These are phyloP conservation scores for Sphagnum contortum DNA, from an alignment of 225 moss, liverwort and hornwort species.

Conservation along the genomic window DNA sequence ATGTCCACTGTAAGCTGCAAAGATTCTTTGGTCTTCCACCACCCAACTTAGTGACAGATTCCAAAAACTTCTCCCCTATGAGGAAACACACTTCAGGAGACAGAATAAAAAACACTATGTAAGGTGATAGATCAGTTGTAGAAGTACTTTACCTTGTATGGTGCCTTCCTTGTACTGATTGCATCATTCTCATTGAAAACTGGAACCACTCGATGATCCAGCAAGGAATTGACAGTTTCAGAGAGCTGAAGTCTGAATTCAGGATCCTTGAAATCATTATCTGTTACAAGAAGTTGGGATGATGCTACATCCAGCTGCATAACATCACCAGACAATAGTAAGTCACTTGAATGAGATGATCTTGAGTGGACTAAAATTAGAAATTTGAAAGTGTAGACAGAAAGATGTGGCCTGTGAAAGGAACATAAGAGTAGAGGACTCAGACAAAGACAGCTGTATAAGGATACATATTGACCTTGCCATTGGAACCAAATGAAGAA, in stretches of 20 bases:
- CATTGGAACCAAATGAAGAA: no score
- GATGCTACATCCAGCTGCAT: slow-evolving; percentile 78
- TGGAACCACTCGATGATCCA: slow-evolving; percentile 71
- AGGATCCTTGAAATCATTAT: slow-evolving; percentile 71
- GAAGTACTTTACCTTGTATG: slow-evolving; percentile 26
- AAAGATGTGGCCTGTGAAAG: no score
- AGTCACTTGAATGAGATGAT: no score
- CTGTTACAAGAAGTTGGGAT: slow-evolving; percentile 88
- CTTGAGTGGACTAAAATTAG: no score
- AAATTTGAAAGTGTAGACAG: no score
- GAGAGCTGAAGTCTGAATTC: slow-evolving; percentile 74
- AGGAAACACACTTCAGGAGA: not conserved
- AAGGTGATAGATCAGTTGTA: not conserved
- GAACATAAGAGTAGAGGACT: no score
- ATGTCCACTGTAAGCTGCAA: no score
- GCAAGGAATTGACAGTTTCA: slow-evolving; percentile 53
- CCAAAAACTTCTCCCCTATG: not conserved
- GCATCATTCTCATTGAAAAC: slow-evolving; percentile 93
- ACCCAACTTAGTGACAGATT: not conserved
- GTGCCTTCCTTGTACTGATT: slow-evolving; percentile 46
- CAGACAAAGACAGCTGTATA: no score
- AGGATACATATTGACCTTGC: no score
- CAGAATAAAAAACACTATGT: not conserved
- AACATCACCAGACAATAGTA: no score
- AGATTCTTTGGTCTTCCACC: no score